These are phyloP conservation scores for Sarocladiaceae sp. DNA, from an alignment of 2,329 filamentous ascomycete species.

Conservation along the genomic window DNA sequence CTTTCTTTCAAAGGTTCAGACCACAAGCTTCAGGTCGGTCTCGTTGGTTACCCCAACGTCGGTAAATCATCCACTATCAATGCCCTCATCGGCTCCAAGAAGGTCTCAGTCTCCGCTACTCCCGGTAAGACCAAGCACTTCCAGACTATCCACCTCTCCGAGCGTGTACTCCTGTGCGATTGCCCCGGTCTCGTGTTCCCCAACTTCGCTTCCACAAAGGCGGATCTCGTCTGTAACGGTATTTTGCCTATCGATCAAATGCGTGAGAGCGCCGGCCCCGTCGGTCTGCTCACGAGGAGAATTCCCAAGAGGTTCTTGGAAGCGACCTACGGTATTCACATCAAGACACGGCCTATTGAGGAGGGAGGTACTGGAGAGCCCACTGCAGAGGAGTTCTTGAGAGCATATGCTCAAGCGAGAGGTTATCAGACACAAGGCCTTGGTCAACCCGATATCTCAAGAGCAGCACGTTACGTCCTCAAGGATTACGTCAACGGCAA, in stretches of 20 bases:
- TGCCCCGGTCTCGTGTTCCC: slow-evolving; percentile 98
- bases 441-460: slow-evolving; percentile 88
- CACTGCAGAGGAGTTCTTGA: slow-evolving; percentile 78
- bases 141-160: slow-evolving; percentile 92
- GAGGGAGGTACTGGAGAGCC: slow-evolving; percentile 89
- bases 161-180: slow-evolving; percentile 89
- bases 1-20: slow-evolving; percentile 32
- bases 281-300: slow-evolving; percentile 77
- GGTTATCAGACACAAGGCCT: slow-evolving; percentile 88
- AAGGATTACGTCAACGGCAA: slow-evolving; percentile 99
- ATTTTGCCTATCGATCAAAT: slow-evolving; percentile 84
- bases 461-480: slow-evolving; percentile 82
- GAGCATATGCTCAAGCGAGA: slow-evolving; percentile 81
- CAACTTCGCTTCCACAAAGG: slow-evolving; percentile 95
- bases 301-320: slow-evolving; percentile 89
- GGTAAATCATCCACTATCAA: slow-evolving; percentile 99
- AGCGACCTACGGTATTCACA: slow-evolving; percentile 89
- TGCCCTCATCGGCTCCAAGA: slow-evolving; percentile 95
- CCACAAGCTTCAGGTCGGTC: slow-evolving; percentile 78
- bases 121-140: slow-evolving; percentile 99
- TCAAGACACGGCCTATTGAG: slow-evolving; percentile 73
- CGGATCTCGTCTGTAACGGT: slow-evolving; percentile 91
- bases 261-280: slow-evolving; percentile 87
- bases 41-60: slow-evolving; percentile 97
- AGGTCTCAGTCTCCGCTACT: slow-evolving; percentile 95